Conservation (phyloP, 306 rosid genomes). For the Lagenaria siceraria region DNA sequence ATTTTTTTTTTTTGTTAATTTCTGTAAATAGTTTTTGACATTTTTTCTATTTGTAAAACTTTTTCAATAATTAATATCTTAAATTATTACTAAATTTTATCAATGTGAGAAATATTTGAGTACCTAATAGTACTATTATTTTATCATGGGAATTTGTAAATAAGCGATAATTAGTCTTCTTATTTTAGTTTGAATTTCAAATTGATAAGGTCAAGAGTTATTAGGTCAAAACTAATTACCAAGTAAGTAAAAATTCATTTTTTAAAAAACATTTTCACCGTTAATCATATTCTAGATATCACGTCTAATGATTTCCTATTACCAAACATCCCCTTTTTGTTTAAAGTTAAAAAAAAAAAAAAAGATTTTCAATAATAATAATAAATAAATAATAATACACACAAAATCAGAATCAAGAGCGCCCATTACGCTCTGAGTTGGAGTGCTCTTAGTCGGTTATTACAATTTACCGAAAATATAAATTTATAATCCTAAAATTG, state of each 20-base stretch:
- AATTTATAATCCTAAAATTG: too few species aligned
- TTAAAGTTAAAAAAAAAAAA: too few species aligned
- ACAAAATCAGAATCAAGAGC: not conserved
- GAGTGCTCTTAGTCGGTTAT: not conserved
- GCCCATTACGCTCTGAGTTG: constrained; percentile 4
- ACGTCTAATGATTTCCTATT: not conserved
- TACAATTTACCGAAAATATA: not conserved
- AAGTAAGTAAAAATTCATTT: too few species aligned
- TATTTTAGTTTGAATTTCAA: not conserved
- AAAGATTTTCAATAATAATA: not conserved
- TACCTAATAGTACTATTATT: too few species aligned
- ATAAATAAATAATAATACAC: not conserved
- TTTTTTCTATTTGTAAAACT: too few species aligned
- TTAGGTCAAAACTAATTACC: not conserved
- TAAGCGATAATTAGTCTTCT: too few species aligned
- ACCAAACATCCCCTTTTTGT: not conserved
- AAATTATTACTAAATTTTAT: too few species aligned
- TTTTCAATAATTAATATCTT: too few species aligned
- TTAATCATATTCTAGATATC: not conserved
- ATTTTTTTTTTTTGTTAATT: too few species aligned
- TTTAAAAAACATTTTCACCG: not conserved
- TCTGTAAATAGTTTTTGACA: too few species aligned
- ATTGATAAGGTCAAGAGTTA: not conserved
- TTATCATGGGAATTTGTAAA: too few species aligned
- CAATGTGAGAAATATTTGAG: too few species aligned